Evolutionary conservation across 2,329 filamentous ascomycete species (phyloP).

Genomic region (Penicillium hordei): DNA sequence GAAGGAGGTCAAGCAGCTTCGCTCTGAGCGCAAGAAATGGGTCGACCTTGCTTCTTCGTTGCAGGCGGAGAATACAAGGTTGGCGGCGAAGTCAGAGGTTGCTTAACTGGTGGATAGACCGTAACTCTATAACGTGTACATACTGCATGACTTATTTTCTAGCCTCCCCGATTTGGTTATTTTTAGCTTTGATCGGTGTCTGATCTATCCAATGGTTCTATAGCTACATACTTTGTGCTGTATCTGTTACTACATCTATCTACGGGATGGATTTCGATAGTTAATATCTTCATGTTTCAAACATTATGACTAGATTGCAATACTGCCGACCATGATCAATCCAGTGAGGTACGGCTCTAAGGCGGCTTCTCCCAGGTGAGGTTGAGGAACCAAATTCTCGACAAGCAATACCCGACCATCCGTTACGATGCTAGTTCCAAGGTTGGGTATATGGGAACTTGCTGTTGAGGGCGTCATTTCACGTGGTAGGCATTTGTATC

Average conservation of each 20-base stretch:
- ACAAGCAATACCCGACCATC: neutral
- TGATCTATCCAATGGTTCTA: neutral
- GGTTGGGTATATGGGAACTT: neutral
- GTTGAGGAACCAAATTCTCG: neutral
- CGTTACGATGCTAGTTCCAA: neutral
- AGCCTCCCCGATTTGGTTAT: neutral
- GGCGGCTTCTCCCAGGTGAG: neutral
- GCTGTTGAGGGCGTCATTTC: neutral
- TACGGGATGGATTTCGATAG: neutral
- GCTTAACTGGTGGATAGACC: conserved; percentile 2
- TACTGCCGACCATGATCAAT: neutral
- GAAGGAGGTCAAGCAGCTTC: conserved; percentile 51
- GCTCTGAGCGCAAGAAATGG: conserved; percentile 52
- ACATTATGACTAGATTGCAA: neutral
- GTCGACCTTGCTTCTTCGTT: conserved; percentile 54
- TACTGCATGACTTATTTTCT: neutral
- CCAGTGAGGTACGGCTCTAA: neutral
- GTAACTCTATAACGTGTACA: neutral
- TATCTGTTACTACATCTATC: neutral
- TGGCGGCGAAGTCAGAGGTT: conserved; percentile 38
- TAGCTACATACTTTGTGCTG: neutral
- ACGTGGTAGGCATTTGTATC: neutral
- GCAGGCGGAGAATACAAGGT: conserved; percentile 57
- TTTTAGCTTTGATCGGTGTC: neutral
- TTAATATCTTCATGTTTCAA: neutral